A percentile compares a stretch with the other conserved stretches of the same genome.
Evolutionary conservation across 192 early-diverging fungal genomes (phyloP).

Genomic region (Linnemannia hyalina): DNA sequence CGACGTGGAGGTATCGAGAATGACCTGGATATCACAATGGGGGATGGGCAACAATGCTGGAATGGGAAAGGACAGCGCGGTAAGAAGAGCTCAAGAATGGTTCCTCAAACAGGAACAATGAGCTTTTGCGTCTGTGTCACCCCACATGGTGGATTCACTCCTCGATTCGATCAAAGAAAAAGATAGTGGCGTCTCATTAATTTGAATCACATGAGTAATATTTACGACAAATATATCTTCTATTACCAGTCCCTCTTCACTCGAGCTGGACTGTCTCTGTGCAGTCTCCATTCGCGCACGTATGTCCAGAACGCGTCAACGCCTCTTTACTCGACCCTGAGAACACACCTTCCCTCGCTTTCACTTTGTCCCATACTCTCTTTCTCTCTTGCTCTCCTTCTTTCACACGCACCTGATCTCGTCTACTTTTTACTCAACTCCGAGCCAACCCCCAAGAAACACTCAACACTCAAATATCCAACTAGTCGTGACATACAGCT

Average conservation of each 20-base stretch:
- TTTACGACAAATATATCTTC: neutral
- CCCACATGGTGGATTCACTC: neutral
- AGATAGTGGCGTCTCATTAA: neutral
- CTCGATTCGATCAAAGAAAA: neutral
- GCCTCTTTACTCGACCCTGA: neutral
- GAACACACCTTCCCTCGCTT: neutral
- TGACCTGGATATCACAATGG: neutral
- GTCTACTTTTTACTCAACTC: neutral
- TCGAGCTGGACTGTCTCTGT: neutral
- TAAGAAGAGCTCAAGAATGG: neutral
- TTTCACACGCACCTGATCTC: neutral
- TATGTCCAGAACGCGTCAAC: slow-evolving; percentile 7
- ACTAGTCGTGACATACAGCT: neutral
- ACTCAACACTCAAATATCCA: neutral
- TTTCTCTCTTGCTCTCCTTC: neutral
- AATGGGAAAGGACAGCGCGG: neutral
- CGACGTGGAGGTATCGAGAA: neutral
- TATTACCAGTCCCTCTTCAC: neutral
- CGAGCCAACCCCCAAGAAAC: neutral
- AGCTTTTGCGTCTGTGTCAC: neutral
- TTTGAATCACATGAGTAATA: neutral
- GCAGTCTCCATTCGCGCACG: neutral
- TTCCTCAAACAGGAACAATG: neutral
- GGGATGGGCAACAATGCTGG: neutral
- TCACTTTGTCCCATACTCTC: neutral